Evolutionary conservation across 2,329 filamentous ascomycete genomes (phyloP), one percentile per base, ranked within the genome.

Genomic region (Cordyceps pruinosa): DNA sequence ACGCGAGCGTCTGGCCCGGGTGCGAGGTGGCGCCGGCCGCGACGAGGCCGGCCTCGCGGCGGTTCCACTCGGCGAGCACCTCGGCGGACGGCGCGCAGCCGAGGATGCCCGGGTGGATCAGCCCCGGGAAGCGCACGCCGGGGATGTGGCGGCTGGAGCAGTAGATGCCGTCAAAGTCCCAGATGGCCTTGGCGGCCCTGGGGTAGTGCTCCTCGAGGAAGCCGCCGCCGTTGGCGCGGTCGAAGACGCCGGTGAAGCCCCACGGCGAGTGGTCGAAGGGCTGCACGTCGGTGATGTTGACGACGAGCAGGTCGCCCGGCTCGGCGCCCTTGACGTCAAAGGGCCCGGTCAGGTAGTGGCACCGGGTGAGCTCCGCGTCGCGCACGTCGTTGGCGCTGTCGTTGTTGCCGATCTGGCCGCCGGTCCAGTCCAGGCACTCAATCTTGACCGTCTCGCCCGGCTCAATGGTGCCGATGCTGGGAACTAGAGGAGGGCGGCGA

Each of bases 281-380:
- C 73, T 97, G 90, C 0, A 96, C 89, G 66, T 97, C 92, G 70
- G 93, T 90, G 62, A 96, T 96, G 69, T 96, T 90, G 8, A 96
- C 88, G 0, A 95, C 75, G 0, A 96, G 78, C 1, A 96, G 77
- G 67, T 96, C 92, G 0, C 92, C 92, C 0, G 91, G 90, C 70
- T 92, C 83, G 1, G 90, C 90, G 1, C 83, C 86, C 67, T 92
- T 88, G 57, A 97, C 81, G 55, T 96, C 88, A 62, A 96, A 96
- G 0, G 92, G 92, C 0, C 92, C 92, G 0, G 87, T 92, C 5
- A 97, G 81, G 69, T 96, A 96, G 72, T 97, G 92, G 47, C 95
- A 82, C 58, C 83, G 81, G 23, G 89, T 95, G 3, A 97, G 77
- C 67, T 96, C 91, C 52, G 95, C 87, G 62, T 94, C 86, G 60